These are phyloP conservation scores for Pugionium dolabratum DNA, from an alignment of 345 rosid species.

Conservation along the genomic window DNA sequence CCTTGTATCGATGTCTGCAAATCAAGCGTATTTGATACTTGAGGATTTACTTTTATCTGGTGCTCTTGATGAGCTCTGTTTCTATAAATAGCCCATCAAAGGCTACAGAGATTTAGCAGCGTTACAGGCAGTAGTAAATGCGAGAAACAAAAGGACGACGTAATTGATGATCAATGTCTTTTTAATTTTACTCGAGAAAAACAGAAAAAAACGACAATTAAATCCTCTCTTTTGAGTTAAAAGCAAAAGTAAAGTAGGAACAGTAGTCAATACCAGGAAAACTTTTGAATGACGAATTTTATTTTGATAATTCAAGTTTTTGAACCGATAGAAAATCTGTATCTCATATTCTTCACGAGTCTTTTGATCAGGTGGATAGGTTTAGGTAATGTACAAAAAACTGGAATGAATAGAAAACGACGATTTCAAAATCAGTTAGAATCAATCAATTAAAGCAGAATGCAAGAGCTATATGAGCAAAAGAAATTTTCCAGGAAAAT, in stretches of 20 bases:
- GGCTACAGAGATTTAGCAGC: slow-evolving; percentile 40
- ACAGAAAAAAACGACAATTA: neutral
- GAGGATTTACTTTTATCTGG: neutral
- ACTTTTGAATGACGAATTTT: slow-evolving; percentile 14
- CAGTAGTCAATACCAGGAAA: slow-evolving; percentile 23
- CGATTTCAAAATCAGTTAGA: neutral
- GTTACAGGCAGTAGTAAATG: slow-evolving; percentile 37
- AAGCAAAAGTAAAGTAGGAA: slow-evolving; percentile 41
- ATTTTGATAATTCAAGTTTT: neutral
- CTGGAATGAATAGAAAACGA: slow-evolving; percentile 10
- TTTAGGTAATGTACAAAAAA: neutral
- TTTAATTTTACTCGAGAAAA: neutral
- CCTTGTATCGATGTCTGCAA: slow-evolving; percentile 20
- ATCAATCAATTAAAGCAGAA: slow-evolving; percentile 6
- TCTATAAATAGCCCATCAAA: slow-evolving; percentile 29
- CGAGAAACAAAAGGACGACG: slow-evolving; percentile 33
- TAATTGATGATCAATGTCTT: slow-evolving; percentile 26
- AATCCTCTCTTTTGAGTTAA: slow-evolving; percentile 20
- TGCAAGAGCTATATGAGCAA: slow-evolving; percentile 5
- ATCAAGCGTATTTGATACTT: slow-evolving; percentile 17
- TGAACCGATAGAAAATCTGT: neutral
- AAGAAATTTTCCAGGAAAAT: neutral
- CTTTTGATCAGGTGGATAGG: neutral
- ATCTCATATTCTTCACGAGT: neutral
- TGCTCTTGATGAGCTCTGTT: slow-evolving; percentile 1